phyloP scores from a whole-genome alignment of 2,329 filamentous ascomycete genomes.

The Allantophomopsis lycopodina region DNA sequence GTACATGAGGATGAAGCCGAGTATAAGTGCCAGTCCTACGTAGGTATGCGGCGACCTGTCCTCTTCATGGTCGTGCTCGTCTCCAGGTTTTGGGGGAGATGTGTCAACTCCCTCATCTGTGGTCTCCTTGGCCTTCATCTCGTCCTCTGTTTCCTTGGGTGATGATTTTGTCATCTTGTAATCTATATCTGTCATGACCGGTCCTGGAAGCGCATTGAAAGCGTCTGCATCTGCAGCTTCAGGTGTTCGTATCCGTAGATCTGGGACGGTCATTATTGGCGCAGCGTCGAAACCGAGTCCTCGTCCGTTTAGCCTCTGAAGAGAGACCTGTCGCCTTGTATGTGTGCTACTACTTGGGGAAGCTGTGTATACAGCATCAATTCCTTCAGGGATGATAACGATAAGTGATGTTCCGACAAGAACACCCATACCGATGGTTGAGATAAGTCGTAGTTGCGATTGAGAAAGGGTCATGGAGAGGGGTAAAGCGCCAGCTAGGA shows the following conservation, averaged over 20 bases:
- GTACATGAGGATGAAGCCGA: slow-evolving; percentile 94
- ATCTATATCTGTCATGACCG: slow-evolving; percentile 3
- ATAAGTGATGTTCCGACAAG: slow-evolving; percentile 90
- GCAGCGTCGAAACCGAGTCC: not conserved
- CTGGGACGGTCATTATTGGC: not conserved
- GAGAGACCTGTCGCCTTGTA: slow-evolving; percentile 1
- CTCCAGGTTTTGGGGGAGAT: slow-evolving; percentile 10
- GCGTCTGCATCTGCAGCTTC: not conserved
- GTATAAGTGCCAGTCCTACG: slow-evolving; percentile 74
- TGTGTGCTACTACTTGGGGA: slow-evolving; percentile 18
- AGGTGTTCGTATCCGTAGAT: not conserved
- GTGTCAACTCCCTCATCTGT: not conserved
- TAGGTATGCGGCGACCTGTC: slow-evolving; percentile 52
- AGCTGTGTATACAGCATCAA: slow-evolving; percentile 70
- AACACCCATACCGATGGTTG: slow-evolving; percentile 84
- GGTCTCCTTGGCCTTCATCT: slow-evolving; percentile 1
- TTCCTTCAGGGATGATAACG: slow-evolving; percentile 93
- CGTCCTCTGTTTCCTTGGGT: slow-evolving; percentile 4
- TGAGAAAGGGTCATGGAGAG: slow-evolving; percentile 78
- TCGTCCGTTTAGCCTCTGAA: not conserved
- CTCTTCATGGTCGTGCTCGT: slow-evolving; percentile 19
- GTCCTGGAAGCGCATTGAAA: slow-evolving; percentile 2
- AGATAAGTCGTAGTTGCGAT: slow-evolving; percentile 77
- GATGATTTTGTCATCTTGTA: not conserved
- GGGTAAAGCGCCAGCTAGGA: slow-evolving; percentile 81